Evolutionary conservation across 148 eudicot species (phyloP).

Genomic region (Fagopyrum homotropicum): DNA sequence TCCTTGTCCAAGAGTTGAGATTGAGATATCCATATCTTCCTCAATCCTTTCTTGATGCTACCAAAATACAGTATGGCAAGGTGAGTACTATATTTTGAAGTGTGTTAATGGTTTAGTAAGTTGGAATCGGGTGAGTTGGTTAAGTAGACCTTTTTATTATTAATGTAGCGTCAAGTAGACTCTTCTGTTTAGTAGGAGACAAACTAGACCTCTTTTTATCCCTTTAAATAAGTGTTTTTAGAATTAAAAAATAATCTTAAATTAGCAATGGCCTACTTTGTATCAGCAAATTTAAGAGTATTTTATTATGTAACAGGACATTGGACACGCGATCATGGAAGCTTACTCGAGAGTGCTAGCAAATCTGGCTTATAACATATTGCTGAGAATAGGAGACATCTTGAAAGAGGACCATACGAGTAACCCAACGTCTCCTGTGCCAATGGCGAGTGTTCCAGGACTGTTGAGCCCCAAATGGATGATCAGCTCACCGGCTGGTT

Average conservation of each 20-base stretch:
- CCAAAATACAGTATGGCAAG: constrained; percentile 76
- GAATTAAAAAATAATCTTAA: too few species aligned
- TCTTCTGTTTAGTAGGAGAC: too few species aligned
- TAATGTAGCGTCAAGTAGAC: too few species aligned
- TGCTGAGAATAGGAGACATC: constrained; percentile 66
- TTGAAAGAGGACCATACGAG: constrained; percentile 70
- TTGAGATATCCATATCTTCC: constrained; percentile 75
- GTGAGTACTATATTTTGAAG: constrained; percentile 29
- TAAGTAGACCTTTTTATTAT: too few species aligned
- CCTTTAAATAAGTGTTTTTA: too few species aligned
- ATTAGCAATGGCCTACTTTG: too few species aligned
- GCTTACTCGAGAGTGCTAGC: constrained; percentile 87
- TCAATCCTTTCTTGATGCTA: constrained; percentile 67
- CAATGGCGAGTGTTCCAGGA: constrained; percentile 27
- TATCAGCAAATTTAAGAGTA: not conserved
- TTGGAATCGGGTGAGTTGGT: too few species aligned
- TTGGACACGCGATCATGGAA: constrained; percentile 76
- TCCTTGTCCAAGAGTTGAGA: constrained; percentile 51
- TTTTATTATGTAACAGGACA: constrained; percentile 39
- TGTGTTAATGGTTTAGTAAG: too few species aligned
- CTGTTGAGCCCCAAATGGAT: constrained; percentile 15
- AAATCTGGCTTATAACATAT: constrained; percentile 66
- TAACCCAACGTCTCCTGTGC: constrained; percentile 62
- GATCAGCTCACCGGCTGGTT: not conserved
- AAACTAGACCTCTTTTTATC: too few species aligned